Percentiles rank a stretch among this genome's conserved stretches.
Evolutionary conservation across 2,329 filamentous ascomycete species (phyloP).

Genomic region (Nothophaeocryptopus gaeumannii): DNA sequence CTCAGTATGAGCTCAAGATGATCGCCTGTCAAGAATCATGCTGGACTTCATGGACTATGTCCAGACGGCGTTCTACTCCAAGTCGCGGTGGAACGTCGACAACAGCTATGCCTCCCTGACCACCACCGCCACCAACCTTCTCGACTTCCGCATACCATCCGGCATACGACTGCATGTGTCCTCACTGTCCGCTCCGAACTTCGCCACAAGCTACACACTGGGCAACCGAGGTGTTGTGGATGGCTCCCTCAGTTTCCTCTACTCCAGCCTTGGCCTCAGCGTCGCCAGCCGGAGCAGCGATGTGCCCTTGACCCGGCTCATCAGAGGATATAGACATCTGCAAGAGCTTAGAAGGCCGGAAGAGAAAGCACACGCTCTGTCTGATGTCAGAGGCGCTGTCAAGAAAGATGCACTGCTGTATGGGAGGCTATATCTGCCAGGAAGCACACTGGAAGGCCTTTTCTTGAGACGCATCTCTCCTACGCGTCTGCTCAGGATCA

Average conservation of each 20-base stretch:
- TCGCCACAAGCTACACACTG: constrained; percentile 89
- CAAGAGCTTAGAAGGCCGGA: constrained; percentile 60
- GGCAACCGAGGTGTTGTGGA: constrained; percentile 88
- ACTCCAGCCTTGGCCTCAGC: constrained; percentile 77
- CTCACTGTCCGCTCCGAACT: constrained; percentile 86
- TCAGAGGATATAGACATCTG: constrained; percentile 79
- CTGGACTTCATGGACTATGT: constrained; percentile 97
- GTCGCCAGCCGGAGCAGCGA: constrained; percentile 67
- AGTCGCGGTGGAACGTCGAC: constrained; percentile 84
- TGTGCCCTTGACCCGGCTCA: constrained; percentile 72
- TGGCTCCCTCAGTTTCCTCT: constrained; percentile 95
- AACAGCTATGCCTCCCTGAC: constrained; percentile 89
- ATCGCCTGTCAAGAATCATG: constrained; percentile 53
- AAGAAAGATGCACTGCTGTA: constrained; percentile 65
- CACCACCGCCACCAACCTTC: constrained; percentile 75
- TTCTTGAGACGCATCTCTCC: constrained; percentile 76
- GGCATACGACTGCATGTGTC: constrained; percentile 84
- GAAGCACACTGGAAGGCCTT: constrained; percentile 80
- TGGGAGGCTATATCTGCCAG: constrained; percentile 76
- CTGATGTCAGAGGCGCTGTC: constrained; percentile 37
- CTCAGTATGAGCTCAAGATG: constrained; percentile 17
- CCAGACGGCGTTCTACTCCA: constrained; percentile 82
- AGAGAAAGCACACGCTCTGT: constrained; percentile 31
- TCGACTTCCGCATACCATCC: constrained; percentile 83
- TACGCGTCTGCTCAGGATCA: constrained; percentile 74